Conservation (phyloP, 2,329 filamentous ascomycete species). For the Botryotinia convoluta region DNA sequence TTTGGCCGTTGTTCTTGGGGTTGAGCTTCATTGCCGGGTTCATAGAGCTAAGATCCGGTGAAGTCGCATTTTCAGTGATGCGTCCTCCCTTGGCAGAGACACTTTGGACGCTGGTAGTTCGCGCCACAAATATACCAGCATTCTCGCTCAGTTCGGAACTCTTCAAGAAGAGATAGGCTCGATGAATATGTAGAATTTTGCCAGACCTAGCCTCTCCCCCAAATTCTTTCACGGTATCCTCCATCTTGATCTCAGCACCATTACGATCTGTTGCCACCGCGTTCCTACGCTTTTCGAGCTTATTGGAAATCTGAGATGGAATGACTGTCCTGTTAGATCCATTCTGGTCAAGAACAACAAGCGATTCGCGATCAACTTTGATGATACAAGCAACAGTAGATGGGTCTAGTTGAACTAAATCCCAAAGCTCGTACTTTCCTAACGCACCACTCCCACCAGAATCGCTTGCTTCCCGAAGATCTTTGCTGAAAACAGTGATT, state of each 20-base stretch:
- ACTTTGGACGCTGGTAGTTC: constrained; percentile 81
- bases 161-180: constrained; percentile 87
- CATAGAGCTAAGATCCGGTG: constrained; percentile 84
- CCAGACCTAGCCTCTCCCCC: constrained; percentile 82
- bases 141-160: constrained; percentile 83
- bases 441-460: constrained; percentile 80
- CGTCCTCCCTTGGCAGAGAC: constrained; percentile 93
- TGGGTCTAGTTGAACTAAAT: constrained; percentile 89
- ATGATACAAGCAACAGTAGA: constrained; percentile 91
- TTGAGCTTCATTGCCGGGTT: constrained; percentile 83
- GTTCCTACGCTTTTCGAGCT: constrained; percentile 75
- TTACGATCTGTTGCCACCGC: constrained; percentile 91
- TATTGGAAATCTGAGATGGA: constrained; percentile 89
- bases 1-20: constrained; percentile 51
- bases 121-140: constrained; percentile 82
- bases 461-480: constrained; percentile 88
- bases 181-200: constrained; percentile 89
- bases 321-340: constrained; percentile 78
- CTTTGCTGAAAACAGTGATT: constrained; percentile 97
- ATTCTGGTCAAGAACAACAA: constrained; percentile 88
- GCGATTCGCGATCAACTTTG: constrained; percentile 90
- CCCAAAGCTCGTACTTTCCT: constrained; percentile 89
- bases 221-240: constrained; percentile 89
- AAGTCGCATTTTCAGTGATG: constrained; percentile 55
- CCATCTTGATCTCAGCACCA: constrained; percentile 85